These are phyloP conservation scores for Cutaneotrichosporon sp. DNA, from an alignment of 1,284 basidiomycete species.

Conservation along the genomic window DNA sequence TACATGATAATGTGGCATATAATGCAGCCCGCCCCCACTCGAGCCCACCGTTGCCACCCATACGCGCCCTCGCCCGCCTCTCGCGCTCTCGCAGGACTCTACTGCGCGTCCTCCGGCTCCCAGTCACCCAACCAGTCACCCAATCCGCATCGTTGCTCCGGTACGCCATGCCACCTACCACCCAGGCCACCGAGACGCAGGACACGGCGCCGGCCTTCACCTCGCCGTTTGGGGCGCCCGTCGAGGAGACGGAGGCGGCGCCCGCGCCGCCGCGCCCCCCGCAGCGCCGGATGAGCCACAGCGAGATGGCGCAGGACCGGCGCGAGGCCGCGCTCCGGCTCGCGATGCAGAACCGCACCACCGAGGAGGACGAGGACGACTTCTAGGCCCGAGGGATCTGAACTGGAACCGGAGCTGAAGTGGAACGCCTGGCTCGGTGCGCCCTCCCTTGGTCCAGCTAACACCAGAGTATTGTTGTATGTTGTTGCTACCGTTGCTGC, in stretches of 20 bases:
- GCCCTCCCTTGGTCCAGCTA: too few species aligned
- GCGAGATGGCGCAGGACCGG: background rate
- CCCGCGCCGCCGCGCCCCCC: background rate
- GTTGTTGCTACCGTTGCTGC: too few species aligned
- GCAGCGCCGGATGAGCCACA: background rate
- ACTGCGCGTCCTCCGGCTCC: background rate
- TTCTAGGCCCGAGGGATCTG: background rate
- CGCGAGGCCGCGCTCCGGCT: background rate
- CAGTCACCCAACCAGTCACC: background rate
- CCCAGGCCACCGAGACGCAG: background rate
- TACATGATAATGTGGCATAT: background rate
- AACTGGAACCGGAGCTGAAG: too few species aligned
- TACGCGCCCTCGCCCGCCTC: background rate
- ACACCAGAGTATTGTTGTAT: too few species aligned
- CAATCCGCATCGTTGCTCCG: background rate
- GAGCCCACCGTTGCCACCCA: background rate
- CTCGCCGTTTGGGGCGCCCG: background rate
- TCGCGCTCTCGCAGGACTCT: background rate
- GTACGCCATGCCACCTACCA: background rate
- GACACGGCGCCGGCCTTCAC: background rate
- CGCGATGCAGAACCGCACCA: slow-evolving; percentile 4
- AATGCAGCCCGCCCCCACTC: background rate
- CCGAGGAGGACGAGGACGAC: slow-evolving; percentile 4
- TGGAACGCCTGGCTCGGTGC: too few species aligned
- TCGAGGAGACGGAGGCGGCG: background rate